Conservation (phyloP, 2,329 filamentous ascomycete genomes). For the Botrytis pseudocinerea region DNA sequence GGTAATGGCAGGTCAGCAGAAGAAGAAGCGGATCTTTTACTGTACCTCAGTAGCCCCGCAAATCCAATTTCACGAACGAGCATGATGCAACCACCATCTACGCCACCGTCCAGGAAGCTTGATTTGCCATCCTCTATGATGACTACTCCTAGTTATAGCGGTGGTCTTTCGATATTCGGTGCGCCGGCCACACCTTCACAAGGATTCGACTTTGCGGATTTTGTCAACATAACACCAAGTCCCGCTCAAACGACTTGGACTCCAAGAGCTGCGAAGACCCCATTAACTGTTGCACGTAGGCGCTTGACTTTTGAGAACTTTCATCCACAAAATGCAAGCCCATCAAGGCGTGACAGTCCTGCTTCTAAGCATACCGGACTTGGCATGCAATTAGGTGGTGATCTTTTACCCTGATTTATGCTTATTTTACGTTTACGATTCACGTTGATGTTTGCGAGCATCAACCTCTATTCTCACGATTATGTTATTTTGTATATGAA, state of each 20-base stretch:
- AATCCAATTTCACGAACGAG: constrained; percentile 55
- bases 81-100: constrained; percentile 72
- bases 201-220: constrained; percentile 90
- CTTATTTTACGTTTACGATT: constrained; percentile 14
- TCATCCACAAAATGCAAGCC: constrained; percentile 29
- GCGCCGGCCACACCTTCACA: constrained; percentile 76
- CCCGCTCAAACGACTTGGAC: constrained; percentile 84
- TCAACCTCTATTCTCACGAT: constrained; percentile 54
- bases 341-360: constrained; percentile 28
- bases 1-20: constrained; percentile 63
- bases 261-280: constrained; percentile 37
- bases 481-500: constrained; percentile 44
- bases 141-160: constrained; percentile 74
- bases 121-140: constrained; percentile 82
- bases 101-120: constrained; percentile 70
- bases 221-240: constrained; percentile 95
- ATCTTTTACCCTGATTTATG: constrained; percentile 52
- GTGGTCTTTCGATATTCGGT: constrained; percentile 65
- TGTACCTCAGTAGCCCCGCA: constrained; percentile 86
- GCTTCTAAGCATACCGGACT: constrained; percentile 51
- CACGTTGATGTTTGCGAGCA: constrained; percentile 19
- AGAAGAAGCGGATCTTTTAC: constrained; percentile 76
- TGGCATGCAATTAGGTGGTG: constrained; percentile 67
- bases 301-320: constrained; percentile 39
- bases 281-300: constrained; percentile 34